Base-by-base conservation (phyloP, 192 early-diverging fungal species). In the Coemansia sp. region DNA sequence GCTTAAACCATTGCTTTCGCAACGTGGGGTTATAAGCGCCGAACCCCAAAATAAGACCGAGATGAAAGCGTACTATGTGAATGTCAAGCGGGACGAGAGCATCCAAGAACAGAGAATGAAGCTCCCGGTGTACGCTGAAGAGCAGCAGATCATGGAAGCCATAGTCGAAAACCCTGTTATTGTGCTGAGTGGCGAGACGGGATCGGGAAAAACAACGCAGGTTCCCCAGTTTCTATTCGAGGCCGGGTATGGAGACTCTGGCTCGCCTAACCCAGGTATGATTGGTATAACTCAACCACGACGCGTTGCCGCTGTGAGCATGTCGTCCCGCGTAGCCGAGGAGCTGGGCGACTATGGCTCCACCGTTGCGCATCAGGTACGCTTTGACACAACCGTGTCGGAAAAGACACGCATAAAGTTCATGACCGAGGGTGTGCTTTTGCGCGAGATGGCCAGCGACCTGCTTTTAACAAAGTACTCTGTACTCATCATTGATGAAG, bases 351-450 rank as follows among this genome's bases (percentile, higher is more conserved):
- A 92, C 25, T 75, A 75, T 9, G 88, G 87, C 4, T 81, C 87
- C 13, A 86, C 90, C 2, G 79, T 88, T 35, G 70, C 77, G 4
- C 75, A 84, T 66, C 77, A 91, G 82, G 91, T 99, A 49, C 90
- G 98, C 43, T 99, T 96, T 63, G 98, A 99, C 70, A 86, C 89
- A 6, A 92, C 88, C 1, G 87, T 87, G 2, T 87, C 86, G 0
- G 53, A 79, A 2, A 77, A 86, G 9, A 98, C 96, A 5, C 84
- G 92, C 18, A 92, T 99, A 64, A 98, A 99, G 82, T 99, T 99
- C 63, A 97, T 99, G 95, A 99, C 98, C 7, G 98, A 99, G 77
- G 98, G 98, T 84, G 95, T 99, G 64, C 77, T 99, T 59, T 85
- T 99, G 46, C 89, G 96, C 37, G 98, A 99, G 75, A 84, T 99